These are phyloP conservation scores for Fusarium poae DNA, from an alignment of 2,329 filamentous ascomycete genomes.

Conservation along the genomic window DNA sequence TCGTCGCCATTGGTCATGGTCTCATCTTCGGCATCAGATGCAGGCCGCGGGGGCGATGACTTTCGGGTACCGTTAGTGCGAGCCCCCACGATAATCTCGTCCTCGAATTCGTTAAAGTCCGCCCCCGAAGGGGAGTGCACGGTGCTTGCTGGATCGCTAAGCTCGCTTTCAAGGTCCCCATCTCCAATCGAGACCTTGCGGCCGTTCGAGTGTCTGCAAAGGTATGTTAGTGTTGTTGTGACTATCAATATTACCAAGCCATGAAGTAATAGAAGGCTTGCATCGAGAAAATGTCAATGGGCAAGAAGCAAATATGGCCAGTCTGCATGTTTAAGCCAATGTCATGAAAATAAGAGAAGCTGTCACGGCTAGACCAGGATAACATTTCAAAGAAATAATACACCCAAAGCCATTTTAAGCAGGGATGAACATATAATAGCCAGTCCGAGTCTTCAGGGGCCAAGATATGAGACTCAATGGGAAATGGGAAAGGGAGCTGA, in stretches of 20 bases:
- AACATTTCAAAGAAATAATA: background rate
- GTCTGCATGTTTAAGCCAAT: too few relatives aligned
- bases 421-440: conserved; percentile 8
- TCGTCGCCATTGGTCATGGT: conserved; percentile 59
- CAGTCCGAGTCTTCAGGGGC: conserved; percentile 10
- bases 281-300: background rate
- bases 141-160: conserved; percentile 58
- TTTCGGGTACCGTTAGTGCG: conserved; percentile 57
- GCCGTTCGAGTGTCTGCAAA: conserved; percentile 49
- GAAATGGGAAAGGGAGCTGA: conserved; percentile 16
- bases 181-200: conserved; percentile 53
- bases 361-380: background rate
- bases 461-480: conserved; percentile 22
- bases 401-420: conserved; percentile 7
- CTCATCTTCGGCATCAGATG: conserved; percentile 58
- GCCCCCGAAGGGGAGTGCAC: conserved; percentile 56
- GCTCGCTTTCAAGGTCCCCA: conserved; percentile 58
- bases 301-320: background rate
- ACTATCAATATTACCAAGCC: background rate
- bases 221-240: conserved; percentile 41
- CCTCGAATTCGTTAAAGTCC: conserved; percentile 58
- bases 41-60: conserved; percentile 52
- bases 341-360: background rate
- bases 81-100: conserved; percentile 67
- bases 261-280: background rate